phyloP scores from a whole-genome alignment of 192 early-diverging fungal genomes.

The Coemansia sp. region DNA sequence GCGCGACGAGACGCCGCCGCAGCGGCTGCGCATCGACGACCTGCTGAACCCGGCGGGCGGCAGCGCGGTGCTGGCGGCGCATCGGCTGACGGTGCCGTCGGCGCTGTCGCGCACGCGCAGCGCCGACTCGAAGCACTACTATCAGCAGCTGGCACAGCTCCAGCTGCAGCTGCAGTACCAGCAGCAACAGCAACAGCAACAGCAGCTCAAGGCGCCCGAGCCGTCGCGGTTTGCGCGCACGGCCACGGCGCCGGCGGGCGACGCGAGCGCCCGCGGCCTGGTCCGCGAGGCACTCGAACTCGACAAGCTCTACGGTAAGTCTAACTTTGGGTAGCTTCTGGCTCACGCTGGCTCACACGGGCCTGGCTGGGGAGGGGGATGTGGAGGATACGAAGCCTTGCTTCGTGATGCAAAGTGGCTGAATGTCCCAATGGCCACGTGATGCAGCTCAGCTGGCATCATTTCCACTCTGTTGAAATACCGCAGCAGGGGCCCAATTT shows the following conservation, averaged over 20 bases:
- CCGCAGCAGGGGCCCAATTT: no score
- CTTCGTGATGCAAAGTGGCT: constrained; percentile 9
- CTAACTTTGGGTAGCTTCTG: background rate
- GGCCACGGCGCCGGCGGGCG: constrained; percentile 29
- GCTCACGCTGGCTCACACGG: background rate
- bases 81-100: constrained; percentile 39
- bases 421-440: constrained; percentile 9
- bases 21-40: constrained; percentile 45
- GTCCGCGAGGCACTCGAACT: constrained; percentile 48
- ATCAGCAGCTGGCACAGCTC: constrained; percentile 33
- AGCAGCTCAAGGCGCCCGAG: constrained; percentile 14
- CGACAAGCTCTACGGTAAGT: constrained; percentile 53
- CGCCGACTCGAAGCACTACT: constrained; percentile 37
- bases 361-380: no score
- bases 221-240: constrained; percentile 30
- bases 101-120: constrained; percentile 32
- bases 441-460: background rate
- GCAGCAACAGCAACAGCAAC: constrained; percentile 21
- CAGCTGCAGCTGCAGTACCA: constrained; percentile 26
- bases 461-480: background rate
- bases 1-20: background rate
- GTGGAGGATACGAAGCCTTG: no score
- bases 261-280: constrained; percentile 23
- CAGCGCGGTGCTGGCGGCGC: constrained; percentile 16
- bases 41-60: constrained; percentile 34